phyloP scores from a whole-genome alignment of 2,329 filamentous ascomycete species.

The Pseudocercospora crystallina region DNA sequence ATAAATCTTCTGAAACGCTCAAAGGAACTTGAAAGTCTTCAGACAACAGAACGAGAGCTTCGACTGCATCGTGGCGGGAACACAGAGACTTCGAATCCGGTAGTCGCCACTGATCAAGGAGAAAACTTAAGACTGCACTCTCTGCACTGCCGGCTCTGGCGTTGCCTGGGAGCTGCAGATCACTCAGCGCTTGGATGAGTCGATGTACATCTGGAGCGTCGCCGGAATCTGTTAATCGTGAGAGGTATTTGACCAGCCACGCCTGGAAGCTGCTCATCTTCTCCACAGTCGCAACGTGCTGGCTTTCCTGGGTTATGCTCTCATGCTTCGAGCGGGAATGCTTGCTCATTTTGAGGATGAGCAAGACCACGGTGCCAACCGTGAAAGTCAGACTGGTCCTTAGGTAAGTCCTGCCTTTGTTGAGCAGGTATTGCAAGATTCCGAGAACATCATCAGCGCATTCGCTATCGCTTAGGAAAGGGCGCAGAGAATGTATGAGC shows the following conservation, averaged over 20 bases:
- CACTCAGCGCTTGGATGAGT: slow-evolving; percentile 28
- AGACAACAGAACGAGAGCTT: slow-evolving; percentile 73
- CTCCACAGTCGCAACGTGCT: slow-evolving; percentile 73
- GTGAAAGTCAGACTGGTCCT: slow-evolving; percentile 67
- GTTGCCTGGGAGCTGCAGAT: slow-evolving; percentile 67
- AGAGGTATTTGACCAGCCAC: slow-evolving; percentile 74
- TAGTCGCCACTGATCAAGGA: slow-evolving; percentile 70
- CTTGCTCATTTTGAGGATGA: slow-evolving; percentile 72
- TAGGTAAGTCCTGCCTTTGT: slow-evolving; percentile 66
- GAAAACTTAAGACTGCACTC: slow-evolving; percentile 73
- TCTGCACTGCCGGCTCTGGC: slow-evolving; percentile 70
- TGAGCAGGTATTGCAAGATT: slow-evolving; percentile 79
- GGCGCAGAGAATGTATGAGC: slow-evolving; percentile 76
- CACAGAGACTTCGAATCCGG: slow-evolving; percentile 59
- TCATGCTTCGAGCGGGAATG: slow-evolving; percentile 40
- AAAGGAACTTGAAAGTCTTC: slow-evolving; percentile 66
- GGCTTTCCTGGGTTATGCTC: slow-evolving; percentile 80
- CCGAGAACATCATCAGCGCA: slow-evolving; percentile 90
- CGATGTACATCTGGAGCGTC: not conserved
- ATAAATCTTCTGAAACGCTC: slow-evolving; percentile 63
- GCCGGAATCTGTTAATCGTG: slow-evolving; percentile 30
- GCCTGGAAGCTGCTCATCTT: slow-evolving; percentile 73
- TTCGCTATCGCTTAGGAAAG: slow-evolving; percentile 77
- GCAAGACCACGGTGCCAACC: slow-evolving; percentile 75
- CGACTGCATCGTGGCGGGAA: slow-evolving; percentile 65